Base-by-base conservation (phyloP, 208 protist genomes). In the Acanthamoeba healyi region DNA sequence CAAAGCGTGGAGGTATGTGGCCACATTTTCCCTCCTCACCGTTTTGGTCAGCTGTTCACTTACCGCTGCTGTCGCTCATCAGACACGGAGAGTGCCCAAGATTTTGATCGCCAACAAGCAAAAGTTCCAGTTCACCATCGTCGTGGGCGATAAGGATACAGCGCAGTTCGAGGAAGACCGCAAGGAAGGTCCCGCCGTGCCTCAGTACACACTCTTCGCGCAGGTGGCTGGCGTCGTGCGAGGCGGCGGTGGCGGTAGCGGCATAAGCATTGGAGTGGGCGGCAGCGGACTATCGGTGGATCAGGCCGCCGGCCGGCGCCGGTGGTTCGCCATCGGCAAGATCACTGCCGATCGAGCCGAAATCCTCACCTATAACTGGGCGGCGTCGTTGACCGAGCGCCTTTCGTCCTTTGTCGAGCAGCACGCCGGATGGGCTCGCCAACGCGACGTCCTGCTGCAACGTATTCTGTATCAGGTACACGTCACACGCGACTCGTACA, bases 361-460 rank as follows among this genome's bases (percentile, higher is more conserved):
- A 46, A 36, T 91, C 34, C 84, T 91, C 26, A 34, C 84, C 84
- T 91, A 91, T 32, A 91, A 91, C 84, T 91, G 84, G 84, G 84
- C 84, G 36, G 34, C 84, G 19, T 70, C 84, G 36, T 70, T 91
- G 40, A 91, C 84, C 44, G 84, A 91, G 29, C 51, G 84, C 19
- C 56, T 91, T 10, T 63, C 51, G 36, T 91, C 84, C 34, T 91
- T 91, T 54, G 51, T 91, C 34, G 84, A 91, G 56, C 51, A 70
- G 38, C 44, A 91, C 44, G 46, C 56, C 84, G 61, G 84, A 19
- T 91, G 84, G 84, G 61, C 84, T 2, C 51, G 61, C 24, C 84
- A 91, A 54, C 29, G 84, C 26, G 51, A 91, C 29, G 40, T 34
- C 15, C 26, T 91, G 40, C 84, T 91, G 14, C 72, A 82, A 51